Percentiles rank a stretch among this genome's conserved stretches.
These are phyloP conservation scores for Trichoderma afroharzianum DNA, from an alignment of 2,329 filamentous ascomycete genomes.

Conservation along the genomic window DNA sequence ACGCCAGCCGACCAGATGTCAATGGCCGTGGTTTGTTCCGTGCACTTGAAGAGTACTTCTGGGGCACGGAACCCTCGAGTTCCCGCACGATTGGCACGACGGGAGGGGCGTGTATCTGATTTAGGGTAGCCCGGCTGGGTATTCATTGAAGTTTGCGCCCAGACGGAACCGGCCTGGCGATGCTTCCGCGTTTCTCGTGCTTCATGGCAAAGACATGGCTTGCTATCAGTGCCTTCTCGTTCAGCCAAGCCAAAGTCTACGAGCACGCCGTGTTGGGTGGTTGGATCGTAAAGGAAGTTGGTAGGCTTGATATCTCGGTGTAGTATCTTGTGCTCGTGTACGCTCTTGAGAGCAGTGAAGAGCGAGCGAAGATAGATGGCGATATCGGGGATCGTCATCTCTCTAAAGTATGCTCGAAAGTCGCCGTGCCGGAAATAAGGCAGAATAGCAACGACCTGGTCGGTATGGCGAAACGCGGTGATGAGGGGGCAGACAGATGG, in stretches of 20 bases:
- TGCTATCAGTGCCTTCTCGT: conserved; percentile 69
- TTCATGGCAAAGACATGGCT: conserved; percentile 79
- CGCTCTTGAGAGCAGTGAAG: conserved; percentile 77
- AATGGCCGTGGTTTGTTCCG: conserved; percentile 86
- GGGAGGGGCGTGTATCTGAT: conserved; percentile 80
- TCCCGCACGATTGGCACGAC: conserved; percentile 88
- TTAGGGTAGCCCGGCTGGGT: conserved; percentile 74
- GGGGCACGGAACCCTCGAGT: conserved; percentile 94
- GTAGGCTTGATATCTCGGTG: conserved; percentile 97
- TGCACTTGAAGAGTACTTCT: conserved; percentile 96
- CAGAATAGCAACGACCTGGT: conserved; percentile 91
- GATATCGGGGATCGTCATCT: conserved; percentile 83
- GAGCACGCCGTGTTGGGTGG: conserved; percentile 76
- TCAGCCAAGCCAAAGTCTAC: conserved; percentile 99
- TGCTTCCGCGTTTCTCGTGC: conserved; percentile 58
- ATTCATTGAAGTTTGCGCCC: conserved; percentile 48
- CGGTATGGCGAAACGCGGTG: conserved; percentile 90
- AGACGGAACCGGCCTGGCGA: conserved; percentile 55
- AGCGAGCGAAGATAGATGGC: conserved; percentile 84
- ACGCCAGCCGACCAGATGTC: conserved; percentile 97
- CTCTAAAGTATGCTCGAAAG: conserved; percentile 90
- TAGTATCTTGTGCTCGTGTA: conserved; percentile 80
- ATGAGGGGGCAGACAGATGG: conserved; percentile 89
- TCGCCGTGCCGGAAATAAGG: conserved; percentile 95
- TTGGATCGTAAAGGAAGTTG: conserved; percentile 90